phyloP scores from a whole-genome alignment of 179 eudicot species.

The Gypsophila paniculata region DNA sequence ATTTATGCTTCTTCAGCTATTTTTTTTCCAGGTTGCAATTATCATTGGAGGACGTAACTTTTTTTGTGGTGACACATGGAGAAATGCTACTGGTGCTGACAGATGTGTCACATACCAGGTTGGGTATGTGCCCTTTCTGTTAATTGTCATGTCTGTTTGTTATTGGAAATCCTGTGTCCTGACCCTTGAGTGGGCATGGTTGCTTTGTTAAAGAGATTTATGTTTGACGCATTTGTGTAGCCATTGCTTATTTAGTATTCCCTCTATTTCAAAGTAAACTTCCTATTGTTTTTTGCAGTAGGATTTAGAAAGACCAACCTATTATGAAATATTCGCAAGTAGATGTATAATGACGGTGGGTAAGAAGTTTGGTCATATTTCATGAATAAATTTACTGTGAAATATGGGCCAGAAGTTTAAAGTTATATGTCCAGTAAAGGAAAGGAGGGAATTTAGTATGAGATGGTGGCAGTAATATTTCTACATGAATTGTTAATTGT shows the following conservation, averaged over 20 bases:
- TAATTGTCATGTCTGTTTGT: background rate
- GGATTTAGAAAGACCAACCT: too few species aligned
- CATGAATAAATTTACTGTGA: too few species aligned
- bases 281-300: too few species aligned
- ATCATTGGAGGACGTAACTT: slow-evolving; percentile 96
- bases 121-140: slow-evolving; percentile 50
- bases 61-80: slow-evolving; percentile 94
- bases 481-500: background rate
- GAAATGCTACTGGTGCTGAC: slow-evolving; percentile 74
- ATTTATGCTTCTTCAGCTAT: background rate
- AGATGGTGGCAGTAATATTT: background rate
- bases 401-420: too few species aligned
- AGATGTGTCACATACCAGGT: slow-evolving; percentile 88
- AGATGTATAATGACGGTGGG: too few species aligned
- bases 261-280: too few species aligned
- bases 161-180: background rate
- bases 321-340: too few species aligned
- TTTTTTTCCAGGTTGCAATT: slow-evolving; percentile 65
- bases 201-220: background rate
- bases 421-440: too few species aligned
- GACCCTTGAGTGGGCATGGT: background rate
- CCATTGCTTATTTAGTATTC: background rate
- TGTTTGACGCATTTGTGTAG: background rate
- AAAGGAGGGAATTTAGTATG: too few species aligned
- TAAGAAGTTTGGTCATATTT: too few species aligned